Evolutionary conservation across 2,329 filamentous ascomycete species (phyloP), one percentile per base, ranked within the genome.

Genomic region (Fusarium robinianum): DNA sequence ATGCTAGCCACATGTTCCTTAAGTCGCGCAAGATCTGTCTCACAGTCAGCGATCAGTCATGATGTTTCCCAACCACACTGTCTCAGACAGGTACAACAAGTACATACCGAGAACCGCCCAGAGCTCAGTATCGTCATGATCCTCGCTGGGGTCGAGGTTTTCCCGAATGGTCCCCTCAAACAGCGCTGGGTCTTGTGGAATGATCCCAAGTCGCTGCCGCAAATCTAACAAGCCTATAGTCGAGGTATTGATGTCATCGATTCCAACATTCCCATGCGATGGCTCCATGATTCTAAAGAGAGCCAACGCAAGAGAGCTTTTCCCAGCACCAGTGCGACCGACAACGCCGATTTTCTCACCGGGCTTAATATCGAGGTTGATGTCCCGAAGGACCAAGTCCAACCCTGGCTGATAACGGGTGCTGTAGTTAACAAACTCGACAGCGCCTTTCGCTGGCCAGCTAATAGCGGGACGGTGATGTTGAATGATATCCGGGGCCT

Each of bases 151-250:
- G 60, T 90, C 87, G 6, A 90, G 75, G 58, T 90, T 90, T 11
- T 74, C 78, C 22, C 85, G 76, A 12, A 90, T 70, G 0, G 85
- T 88, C 10, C 87, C 87, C 1, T 81, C 84, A 66, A 90, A 90
- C 3, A 90, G 74, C 1, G 89, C 84, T 0, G 87, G 85, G 41
- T 64, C 65, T 54, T 71, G 83, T 0, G 87, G 85, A 37, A 90
- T 89, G 56, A 90, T 88, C 19, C 84, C 82, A 0, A 90, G 68
- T 1, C 85, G 75, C 11, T 78, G 81, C 12, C 87, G 78, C 4
- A 90, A 72, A 34, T 85, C 78, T 33, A 83, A 75, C 1, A 88
- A 73, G 31, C 75, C 78, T 59, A 89, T 77, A 53, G 77, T 82
- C 9, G 81, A 81, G 41, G 88, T 85, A 58, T 89, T 83, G 5